Evolutionary conservation across 169 alveolate genomes (phyloP).

Genomic region (Plasmodium inui): DNA sequence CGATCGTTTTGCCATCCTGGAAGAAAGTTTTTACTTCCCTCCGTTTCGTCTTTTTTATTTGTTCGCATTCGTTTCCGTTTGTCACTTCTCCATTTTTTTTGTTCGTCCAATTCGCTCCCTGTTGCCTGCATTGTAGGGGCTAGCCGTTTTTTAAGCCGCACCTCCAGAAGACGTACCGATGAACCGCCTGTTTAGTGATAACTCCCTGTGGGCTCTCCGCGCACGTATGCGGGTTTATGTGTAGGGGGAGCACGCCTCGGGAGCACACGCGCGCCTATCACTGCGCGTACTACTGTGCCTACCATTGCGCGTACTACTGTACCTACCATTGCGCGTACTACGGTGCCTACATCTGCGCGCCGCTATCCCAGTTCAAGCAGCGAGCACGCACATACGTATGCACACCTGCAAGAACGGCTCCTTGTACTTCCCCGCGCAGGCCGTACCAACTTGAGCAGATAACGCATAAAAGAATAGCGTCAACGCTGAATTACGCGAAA

Average conservation of each 20-base stretch:
- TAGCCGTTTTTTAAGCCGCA: background rate
- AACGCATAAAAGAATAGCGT: background rate
- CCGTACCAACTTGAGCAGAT: background rate
- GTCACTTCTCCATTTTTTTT: conserved; percentile 5
- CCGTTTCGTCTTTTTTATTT: background rate
- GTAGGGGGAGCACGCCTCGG: background rate
- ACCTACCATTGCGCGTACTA: background rate
- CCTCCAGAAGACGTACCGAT: background rate
- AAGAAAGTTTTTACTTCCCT: background rate
- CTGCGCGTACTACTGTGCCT: no score
- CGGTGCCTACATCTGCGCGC: background rate
- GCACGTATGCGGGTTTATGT: background rate
- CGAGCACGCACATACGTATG: background rate
- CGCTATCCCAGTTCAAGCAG: background rate
- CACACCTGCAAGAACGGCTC: background rate
- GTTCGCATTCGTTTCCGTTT: background rate
- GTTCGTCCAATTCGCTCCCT: background rate
- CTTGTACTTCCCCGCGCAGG: background rate
- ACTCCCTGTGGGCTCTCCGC: background rate
- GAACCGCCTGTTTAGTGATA: background rate
- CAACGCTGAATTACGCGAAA: background rate
- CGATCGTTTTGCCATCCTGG: background rate
- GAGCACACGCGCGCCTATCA: background rate
- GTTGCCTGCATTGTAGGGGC: background rate
- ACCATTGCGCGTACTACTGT: no score